These are phyloP conservation scores for Adansonia rubrostipa DNA, from an alignment of 441 rosid genomes.

Conservation along the genomic window DNA sequence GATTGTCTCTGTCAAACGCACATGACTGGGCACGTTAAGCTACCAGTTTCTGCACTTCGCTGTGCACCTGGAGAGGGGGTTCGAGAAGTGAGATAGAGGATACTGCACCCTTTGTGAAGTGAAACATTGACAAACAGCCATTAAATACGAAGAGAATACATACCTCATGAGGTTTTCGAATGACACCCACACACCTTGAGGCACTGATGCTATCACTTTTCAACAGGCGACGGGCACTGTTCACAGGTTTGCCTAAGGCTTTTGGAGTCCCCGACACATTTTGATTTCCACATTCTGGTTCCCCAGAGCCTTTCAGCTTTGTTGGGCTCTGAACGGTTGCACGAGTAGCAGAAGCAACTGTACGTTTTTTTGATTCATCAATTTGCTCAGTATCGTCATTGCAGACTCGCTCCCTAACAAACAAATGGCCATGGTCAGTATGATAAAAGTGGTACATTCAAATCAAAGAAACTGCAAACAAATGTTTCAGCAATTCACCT, in stretches of 20 bases:
- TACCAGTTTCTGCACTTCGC: conserved; percentile 18
- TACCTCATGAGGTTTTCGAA: conserved; percentile 42
- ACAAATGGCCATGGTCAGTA: conserved; percentile 9
- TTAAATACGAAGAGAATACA: neutral
- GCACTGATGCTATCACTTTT: conserved; percentile 84
- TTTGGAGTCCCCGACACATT: conserved; percentile 45
- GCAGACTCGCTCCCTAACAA: conserved; percentile 73
- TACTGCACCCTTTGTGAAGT: conserved; percentile 2
- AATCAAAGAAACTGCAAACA: conserved; percentile 14
- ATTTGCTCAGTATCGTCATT: conserved; percentile 49
- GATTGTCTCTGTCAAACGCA: neutral
- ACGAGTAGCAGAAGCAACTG: conserved; percentile 42
- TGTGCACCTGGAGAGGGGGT: conserved; percentile 21
- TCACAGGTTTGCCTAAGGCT: conserved; percentile 44
- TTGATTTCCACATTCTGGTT: conserved; percentile 41
- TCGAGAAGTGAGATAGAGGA: neutral
- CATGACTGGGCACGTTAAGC: conserved; percentile 17
- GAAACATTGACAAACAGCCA: neutral
- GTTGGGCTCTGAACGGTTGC: conserved; percentile 58
- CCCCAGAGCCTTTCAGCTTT: conserved; percentile 34
- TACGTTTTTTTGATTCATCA: conserved; percentile 45
- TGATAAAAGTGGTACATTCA: neutral
- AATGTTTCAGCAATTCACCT: conserved; percentile 50
- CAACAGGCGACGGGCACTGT: conserved; percentile 63
- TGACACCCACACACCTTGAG: conserved; percentile 68